Percentiles rank a stretch among this genome's conserved stretches.
These are phyloP conservation scores for Polygonum aviculare DNA, from an alignment of 148 eudicot genomes.

Conservation along the genomic window DNA sequence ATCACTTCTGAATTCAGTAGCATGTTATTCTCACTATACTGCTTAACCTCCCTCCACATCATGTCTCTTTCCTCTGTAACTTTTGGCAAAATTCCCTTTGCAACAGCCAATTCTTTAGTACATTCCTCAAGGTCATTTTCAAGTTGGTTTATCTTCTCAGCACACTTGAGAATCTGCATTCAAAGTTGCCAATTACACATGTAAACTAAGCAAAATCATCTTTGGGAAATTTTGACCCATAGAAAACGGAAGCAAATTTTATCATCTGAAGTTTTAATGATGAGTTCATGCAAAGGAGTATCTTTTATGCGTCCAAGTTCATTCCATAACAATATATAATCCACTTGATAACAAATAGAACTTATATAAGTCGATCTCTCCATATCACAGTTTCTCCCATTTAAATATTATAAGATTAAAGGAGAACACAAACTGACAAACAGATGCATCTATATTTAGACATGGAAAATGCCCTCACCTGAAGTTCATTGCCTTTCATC, in stretches of 20 bases:
- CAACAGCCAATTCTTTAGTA: constrained; percentile 39
- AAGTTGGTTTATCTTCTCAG: constrained; percentile 50
- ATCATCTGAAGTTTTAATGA: not conserved
- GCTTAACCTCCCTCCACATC: constrained; percentile 83
- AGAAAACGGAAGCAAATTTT: not conserved
- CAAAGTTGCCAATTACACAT: not conserved
- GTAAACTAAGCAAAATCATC: not conserved
- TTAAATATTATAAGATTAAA: not conserved
- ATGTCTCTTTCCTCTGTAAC: constrained; percentile 71
- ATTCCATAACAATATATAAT: no score
- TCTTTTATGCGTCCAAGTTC: no score
- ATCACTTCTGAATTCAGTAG: constrained; percentile 56
- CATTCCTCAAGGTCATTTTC: constrained; percentile 56
- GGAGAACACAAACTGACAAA: not conserved
- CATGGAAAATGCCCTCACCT: constrained; percentile 26
- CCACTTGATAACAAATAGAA: no score
- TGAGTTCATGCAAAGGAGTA: not conserved
- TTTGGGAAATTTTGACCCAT: not conserved
- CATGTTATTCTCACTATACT: constrained; percentile 73
- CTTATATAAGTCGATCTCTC: no score
- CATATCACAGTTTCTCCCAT: not conserved
- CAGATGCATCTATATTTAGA: not conserved
- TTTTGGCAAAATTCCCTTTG: constrained; percentile 54
- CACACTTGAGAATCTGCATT: constrained; percentile 64
- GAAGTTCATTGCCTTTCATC: constrained; percentile 82